Percentiles rank a stretch among this genome's conserved stretches.
Evolutionary conservation across 495 filamentous ascomycete species (phyloP).

Genomic region (Talaromyces ruber): DNA sequence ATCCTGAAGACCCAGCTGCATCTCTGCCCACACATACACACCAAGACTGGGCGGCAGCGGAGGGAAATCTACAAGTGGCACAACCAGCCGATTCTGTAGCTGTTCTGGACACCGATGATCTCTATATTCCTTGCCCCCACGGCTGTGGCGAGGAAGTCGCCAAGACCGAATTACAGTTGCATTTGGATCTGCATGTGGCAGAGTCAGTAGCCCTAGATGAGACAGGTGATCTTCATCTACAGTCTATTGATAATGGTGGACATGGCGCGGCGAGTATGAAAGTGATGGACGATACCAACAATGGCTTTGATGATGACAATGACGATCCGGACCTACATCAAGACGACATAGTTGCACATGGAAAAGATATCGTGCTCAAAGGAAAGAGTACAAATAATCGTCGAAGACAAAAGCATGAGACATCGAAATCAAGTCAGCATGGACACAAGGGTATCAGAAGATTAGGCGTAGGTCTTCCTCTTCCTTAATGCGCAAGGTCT

Average conservation of each 20-base stretch:
- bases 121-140: constrained; percentile 60
- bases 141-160: constrained; percentile 65
- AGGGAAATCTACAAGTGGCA: constrained; percentile 9
- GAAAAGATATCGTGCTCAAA: not conserved
- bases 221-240: not conserved
- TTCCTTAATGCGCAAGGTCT: not conserved
- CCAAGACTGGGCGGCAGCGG: constrained; percentile 4
- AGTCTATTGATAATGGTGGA: not conserved
- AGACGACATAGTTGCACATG: not conserved
- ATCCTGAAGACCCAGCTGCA: constrained; percentile 47
- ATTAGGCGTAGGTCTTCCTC: constrained; percentile 28
- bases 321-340: not conserved
- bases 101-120: constrained; percentile 17
- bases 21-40: constrained; percentile 23
- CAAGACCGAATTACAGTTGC: constrained; percentile 53
- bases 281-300: not conserved
- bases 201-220: constrained; percentile 48
- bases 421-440: not conserved
- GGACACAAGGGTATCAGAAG: constrained; percentile 14
- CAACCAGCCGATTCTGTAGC: not conserved
- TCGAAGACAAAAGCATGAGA: not conserved
- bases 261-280: not conserved
- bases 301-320: not conserved
- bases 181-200: constrained; percentile 64
- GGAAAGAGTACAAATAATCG: not conserved